Evolutionary conservation across 2,329 filamentous ascomycete species (phyloP).

Genomic region (Aureobasidium melanogenum): DNA sequence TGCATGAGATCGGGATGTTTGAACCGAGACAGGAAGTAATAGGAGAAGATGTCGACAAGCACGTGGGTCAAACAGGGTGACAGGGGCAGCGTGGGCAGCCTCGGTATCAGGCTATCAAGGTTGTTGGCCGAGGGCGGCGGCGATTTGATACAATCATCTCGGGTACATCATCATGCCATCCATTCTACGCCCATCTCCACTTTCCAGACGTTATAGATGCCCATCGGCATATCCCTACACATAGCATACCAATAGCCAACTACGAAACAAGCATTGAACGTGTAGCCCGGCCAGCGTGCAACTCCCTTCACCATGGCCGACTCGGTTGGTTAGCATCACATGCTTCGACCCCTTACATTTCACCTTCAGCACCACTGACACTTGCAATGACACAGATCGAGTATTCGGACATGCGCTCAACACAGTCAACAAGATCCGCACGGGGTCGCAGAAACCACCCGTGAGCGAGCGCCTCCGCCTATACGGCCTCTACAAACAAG

Average conservation of each 20-base stretch:
- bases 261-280: background rate
- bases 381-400: constrained; percentile 52
- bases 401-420: constrained; percentile 99
- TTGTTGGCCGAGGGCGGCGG: constrained; percentile 5
- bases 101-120: constrained; percentile 10
- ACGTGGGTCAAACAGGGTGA: background rate
- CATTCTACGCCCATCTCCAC: background rate
- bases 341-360: background rate
- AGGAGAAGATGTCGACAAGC: background rate
- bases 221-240: background rate
- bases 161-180: constrained; percentile 7
- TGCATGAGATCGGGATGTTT: background rate
- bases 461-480: constrained; percentile 76
- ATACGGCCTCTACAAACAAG: constrained; percentile 98
- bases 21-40: background rate
- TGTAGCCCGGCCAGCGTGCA: background rate
- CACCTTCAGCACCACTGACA: background rate
- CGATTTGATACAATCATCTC: background rate
- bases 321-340: constrained; percentile 21
- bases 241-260: background rate
- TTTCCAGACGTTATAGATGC: background rate
- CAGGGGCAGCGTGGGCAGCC: background rate
- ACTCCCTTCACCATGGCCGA: constrained; percentile 19
- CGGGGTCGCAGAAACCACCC: constrained; percentile 81
- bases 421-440: constrained; percentile 96